phyloP scores from a whole-genome alignment of 805 yeast genomes.

The Candida berthetii region DNA sequence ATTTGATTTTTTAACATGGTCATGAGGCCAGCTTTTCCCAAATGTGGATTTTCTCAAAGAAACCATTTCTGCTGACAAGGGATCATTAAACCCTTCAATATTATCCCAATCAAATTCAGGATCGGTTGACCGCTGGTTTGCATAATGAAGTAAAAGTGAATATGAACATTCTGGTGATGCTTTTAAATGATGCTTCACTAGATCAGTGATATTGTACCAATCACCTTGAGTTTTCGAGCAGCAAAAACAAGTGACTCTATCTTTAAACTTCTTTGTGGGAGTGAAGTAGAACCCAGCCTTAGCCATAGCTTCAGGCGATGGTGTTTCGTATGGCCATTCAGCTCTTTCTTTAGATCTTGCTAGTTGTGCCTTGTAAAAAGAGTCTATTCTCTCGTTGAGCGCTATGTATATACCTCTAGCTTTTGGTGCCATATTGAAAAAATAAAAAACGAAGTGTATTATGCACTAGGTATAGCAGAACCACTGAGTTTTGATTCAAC shows the following conservation, averaged over 20 bases:
- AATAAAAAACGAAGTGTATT: too few relatives aligned
- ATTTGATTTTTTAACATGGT: constrained; percentile 26
- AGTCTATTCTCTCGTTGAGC: constrained; percentile 4
- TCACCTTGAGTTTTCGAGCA: constrained; percentile 51
- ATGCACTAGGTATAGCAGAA: too few relatives aligned
- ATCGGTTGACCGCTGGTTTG: constrained; percentile 14
- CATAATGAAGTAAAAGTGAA: constrained; percentile 17
- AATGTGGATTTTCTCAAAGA: constrained; percentile 34
- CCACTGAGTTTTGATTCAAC: too few relatives aligned
- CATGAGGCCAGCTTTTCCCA: constrained; percentile 40
- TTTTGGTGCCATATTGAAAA: not conserved
- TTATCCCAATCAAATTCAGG: constrained; percentile 14
- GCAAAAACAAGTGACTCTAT: constrained; percentile 51
- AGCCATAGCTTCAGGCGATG: constrained; percentile 36
- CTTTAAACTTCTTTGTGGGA: constrained; percentile 43
- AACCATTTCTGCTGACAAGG: constrained; percentile 23
- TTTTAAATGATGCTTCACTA: constrained; percentile 37
- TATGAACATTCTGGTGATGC: constrained; percentile 27
- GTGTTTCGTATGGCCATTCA: constrained; percentile 21
- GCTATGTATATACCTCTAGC: not conserved
- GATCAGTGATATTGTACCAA: constrained; percentile 51
- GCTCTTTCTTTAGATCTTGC: constrained; percentile 6
- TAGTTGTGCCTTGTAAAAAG: constrained; percentile 10
- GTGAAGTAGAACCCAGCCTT: constrained; percentile 56
- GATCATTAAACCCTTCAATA: constrained; percentile 24